Base-by-base conservation (phyloP, 2,329 filamentous ascomycete genomes). In the Aspergillus sp. region DNA sequence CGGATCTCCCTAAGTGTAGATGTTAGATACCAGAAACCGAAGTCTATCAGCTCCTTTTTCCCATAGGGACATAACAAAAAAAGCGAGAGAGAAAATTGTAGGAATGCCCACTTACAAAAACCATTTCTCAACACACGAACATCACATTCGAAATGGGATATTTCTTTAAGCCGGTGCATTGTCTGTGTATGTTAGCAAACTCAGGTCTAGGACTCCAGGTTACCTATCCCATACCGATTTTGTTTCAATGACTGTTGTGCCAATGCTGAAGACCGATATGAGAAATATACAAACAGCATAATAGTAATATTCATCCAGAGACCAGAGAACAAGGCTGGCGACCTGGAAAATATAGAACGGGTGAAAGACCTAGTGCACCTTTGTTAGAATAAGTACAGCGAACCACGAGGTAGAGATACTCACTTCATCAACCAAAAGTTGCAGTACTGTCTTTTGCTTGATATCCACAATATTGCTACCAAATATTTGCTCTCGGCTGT, bases 281-380 rank as follows among this genome's bases (percentile, higher is more conserved):
- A 91, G 63, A 58, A 98, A 94, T 57, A 98, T 98, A 64, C 90
- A 94, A 10, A 83, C 78, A 4, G 93, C 93, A 67, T 98, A 98
- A 71, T 97, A 98, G 65, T 96, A 98, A 66, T 98, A 98, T 58
- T 94, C 78, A 62, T 98, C 93, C 56, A 96, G 64, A 7, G 91
- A 96, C 93, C 93, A 98, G 3, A 98, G 79, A 36, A 94, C 69
- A 54, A 98, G 74, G 73, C 93, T 97, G 42, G 90, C 91, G 58
- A 97, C 84, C 68, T 98, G 93, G 63, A 98, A 98, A 47, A 98
- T 85, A 65, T 98, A 98, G 65, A 98, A 98, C 0, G 93, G 94
- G 63, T 98, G 93, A 59, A 98, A 89, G 19, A 88, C 89, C 80
- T 88, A 52, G 12, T 30, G 19, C 27, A 26, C 9, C 27, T 39